A percentile compares a stretch with the other conserved stretches of the same genome.
These are phyloP conservation scores for Polygonum aviculare DNA, from an alignment of 148 eudicot genomes.

Conservation along the genomic window DNA sequence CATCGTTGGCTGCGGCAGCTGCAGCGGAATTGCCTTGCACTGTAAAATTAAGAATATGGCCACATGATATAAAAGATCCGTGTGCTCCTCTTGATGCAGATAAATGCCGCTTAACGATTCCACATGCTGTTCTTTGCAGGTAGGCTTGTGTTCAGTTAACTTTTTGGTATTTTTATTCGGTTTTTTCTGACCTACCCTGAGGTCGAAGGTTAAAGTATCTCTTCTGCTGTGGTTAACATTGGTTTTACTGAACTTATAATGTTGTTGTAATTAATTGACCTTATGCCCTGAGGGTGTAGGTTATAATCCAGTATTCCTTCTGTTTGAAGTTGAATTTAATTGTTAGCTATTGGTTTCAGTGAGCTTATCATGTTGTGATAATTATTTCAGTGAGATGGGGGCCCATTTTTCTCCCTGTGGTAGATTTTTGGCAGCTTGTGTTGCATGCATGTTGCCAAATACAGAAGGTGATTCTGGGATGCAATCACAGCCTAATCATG, in stretches of 20 bases:
- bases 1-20: constrained; percentile 85
- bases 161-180: not conserved
- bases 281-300: too few species aligned
- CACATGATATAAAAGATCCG: constrained; percentile 72
- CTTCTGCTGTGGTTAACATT: too few species aligned
- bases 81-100: constrained; percentile 64
- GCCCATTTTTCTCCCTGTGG: constrained; percentile 99
- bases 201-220: too few species aligned
- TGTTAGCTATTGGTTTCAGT: not conserved
- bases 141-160: constrained; percentile 12
- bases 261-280: too few species aligned
- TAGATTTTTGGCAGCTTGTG: constrained; percentile 93
- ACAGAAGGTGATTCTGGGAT: constrained; percentile 62
- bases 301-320: not conserved
- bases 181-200: too few species aligned
- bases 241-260: too few species aligned
- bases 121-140: constrained; percentile 99
- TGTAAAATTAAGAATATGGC: constrained; percentile 93
- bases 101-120: constrained; percentile 72
- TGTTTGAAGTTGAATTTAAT: not conserved
- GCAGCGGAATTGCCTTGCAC: constrained; percentile 98
- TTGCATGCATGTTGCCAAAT: constrained; percentile 81
- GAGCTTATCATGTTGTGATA: not conserved
- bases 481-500: constrained; percentile 50
- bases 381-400: constrained; percentile 90